phyloP scores from a whole-genome alignment of 495 filamentous ascomycete species.

The Daldinia loculata region DNA sequence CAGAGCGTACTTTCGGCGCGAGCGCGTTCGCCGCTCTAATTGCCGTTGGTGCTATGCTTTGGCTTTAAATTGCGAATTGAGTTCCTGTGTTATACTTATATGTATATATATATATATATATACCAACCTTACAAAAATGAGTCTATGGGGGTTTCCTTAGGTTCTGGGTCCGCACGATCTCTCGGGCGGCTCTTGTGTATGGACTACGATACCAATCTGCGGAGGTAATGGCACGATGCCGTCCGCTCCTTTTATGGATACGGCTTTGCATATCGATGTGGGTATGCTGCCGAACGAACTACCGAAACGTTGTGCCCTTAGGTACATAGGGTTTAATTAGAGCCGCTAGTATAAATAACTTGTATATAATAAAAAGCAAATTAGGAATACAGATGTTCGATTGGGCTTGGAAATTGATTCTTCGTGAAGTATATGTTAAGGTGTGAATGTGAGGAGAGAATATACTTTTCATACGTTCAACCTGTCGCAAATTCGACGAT shows the following conservation, averaged over 20 bases:
- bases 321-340: not conserved
- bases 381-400: not conserved
- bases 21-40: conserved; percentile 61
- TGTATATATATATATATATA: conserved; percentile 3
- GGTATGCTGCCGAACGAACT: not conserved
- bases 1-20: conserved; percentile 53
- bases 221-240: conserved; percentile 42
- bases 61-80: conserved; percentile 42
- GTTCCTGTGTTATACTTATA: not conserved
- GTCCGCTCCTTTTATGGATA: conserved; percentile 37
- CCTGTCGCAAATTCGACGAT: not conserved
- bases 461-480: not conserved
- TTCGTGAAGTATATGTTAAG: not conserved
- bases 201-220: conserved; percentile 11
- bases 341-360: not conserved
- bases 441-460: not conserved
- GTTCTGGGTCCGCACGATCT: not conserved
- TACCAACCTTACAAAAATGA: conserved; percentile 9
- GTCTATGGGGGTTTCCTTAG: not conserved
- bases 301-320: not conserved
- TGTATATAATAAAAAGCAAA: not conserved
- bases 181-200: conserved; percentile 2
- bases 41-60: conserved; percentile 56
- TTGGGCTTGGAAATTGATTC: not conserved
- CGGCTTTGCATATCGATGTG: not conserved